A percentile compares a stretch with the other conserved stretches of the same genome.
Evolutionary conservation across 208 protist genomes (phyloP).

Genomic region (Trypanosoma cruzi): DNA sequence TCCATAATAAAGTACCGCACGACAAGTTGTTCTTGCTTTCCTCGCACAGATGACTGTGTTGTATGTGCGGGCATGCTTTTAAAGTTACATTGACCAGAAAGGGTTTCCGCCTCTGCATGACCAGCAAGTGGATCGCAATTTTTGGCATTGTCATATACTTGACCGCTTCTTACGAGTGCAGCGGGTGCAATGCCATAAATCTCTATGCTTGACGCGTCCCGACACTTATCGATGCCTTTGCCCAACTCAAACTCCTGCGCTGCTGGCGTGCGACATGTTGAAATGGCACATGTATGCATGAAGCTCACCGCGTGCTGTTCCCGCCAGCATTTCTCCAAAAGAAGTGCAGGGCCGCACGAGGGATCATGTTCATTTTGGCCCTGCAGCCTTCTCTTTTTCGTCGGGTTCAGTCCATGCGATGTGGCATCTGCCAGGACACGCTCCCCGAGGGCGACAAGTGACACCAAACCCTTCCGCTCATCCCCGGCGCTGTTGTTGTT

Average conservation of each 20-base stretch:
- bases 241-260: slow-evolving; percentile 28
- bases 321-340: slow-evolving; percentile 49
- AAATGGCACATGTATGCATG: slow-evolving; percentile 42
- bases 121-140: slow-evolving; percentile 45
- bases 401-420: slow-evolving; percentile 30
- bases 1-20: slow-evolving; percentile 55
- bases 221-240: slow-evolving; percentile 8
- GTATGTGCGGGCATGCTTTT: slow-evolving; percentile 17
- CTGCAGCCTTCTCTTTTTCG: slow-evolving; percentile 18
- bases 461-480: slow-evolving; percentile 10
- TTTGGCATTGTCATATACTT: slow-evolving; percentile 30
- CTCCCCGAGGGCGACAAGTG: slow-evolving; percentile 63
- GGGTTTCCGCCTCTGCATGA: slow-evolving; percentile 44
- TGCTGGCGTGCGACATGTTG: slow-evolving; percentile 6
- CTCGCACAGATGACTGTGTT: slow-evolving; percentile 38
- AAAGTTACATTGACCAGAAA: slow-evolving; percentile 34
- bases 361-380: slow-evolving; percentile 5
- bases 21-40: slow-evolving; percentile 57
- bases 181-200: slow-evolving; percentile 64
- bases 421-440: slow-evolving; percentile 50
- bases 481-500: neutral
- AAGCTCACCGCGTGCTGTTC: slow-evolving; percentile 48
- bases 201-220: slow-evolving; percentile 36
- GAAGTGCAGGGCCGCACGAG: slow-evolving; percentile 36
- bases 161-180: slow-evolving; percentile 29